Evolutionary conservation across 1,139 yeast genomes (phyloP), one percentile per base, ranked within the genome.

Genomic region (Komagataea norvegica): DNA sequence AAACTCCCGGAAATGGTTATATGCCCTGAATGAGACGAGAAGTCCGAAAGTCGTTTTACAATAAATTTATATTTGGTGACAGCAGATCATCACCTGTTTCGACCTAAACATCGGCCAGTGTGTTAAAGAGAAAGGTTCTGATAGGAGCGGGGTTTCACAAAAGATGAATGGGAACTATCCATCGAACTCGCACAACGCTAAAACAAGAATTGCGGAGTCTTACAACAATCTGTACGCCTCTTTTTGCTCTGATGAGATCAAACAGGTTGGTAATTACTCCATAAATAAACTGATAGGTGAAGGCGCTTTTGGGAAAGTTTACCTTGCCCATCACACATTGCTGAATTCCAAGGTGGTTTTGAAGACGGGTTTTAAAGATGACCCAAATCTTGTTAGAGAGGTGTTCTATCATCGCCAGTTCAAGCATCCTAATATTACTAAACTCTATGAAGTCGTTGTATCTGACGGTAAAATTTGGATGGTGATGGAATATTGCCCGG

Each of bases 241-340:
- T 42, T 73, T 78, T 40, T 70, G 77, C 1, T 65, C 74, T 19
- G 60, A 71, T 11, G 73, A 70, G 33, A 60, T 79, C 31, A 65
- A 65, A 34, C 81, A 77, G 41, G 78, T 89, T 13, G 96, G 96
- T 0, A 84, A 82, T 59, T 89, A 89, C 55, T 67, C 70, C 39
- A 76, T 89, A 10, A 56, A 77, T 9, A 68, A 77, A 43, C 86
- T 79, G 43, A 79, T 89, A 16, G 96, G 95, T 2, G 88, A 85
- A 53, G 96, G 96, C 1, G 77, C 95, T 10, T 91, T 88, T 67
- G 96, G 97, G 7, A 85, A 84, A 54, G 95, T 88, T 1, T 91
- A 83, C 55, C 64, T 89, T 30, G 97, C 96, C 1, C 67, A 67
- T 23, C 97, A 91, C 56, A 72, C 72, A 33, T 67, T 87, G 34